Evolutionary conservation across 306 rosid species (phyloP).

Genomic region (Clitoria ternatea): DNA sequence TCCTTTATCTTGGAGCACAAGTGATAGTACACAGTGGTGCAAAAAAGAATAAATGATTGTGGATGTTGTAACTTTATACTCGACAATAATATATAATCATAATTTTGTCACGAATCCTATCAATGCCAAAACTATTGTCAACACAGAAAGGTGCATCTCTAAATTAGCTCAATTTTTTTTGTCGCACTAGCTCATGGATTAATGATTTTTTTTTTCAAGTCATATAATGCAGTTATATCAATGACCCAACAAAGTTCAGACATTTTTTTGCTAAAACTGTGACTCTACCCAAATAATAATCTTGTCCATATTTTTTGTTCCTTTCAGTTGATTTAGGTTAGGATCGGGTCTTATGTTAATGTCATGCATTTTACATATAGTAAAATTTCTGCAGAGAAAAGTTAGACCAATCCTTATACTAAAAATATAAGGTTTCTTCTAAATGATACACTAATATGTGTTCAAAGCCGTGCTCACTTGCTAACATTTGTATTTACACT

Average conservation of each 20-base stretch:
- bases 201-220: neutral
- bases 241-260: neutral
- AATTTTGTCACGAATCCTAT: neutral
- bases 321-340: neutral
- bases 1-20: neutral
- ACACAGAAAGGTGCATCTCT: neutral
- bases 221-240: neutral
- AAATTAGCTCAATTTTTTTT: neutral
- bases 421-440: neutral
- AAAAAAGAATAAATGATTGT: neutral
- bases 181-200: neutral
- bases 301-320: neutral
- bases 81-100: neutral
- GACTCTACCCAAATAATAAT: neutral
- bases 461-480: slow-evolving; percentile 12
- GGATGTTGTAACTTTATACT: neutral
- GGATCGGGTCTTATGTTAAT: neutral
- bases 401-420: neutral
- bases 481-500: slow-evolving; percentile 36
- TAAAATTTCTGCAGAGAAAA: neutral
- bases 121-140: neutral
- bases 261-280: neutral
- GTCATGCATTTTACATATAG: neutral
- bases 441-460: neutral
- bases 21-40: neutral